Percentiles rank a stretch among this genome's conserved stretches.
These are phyloP conservation scores for Xylaria sp. DNA, from an alignment of 2,329 filamentous ascomycete species.

Conservation along the genomic window DNA sequence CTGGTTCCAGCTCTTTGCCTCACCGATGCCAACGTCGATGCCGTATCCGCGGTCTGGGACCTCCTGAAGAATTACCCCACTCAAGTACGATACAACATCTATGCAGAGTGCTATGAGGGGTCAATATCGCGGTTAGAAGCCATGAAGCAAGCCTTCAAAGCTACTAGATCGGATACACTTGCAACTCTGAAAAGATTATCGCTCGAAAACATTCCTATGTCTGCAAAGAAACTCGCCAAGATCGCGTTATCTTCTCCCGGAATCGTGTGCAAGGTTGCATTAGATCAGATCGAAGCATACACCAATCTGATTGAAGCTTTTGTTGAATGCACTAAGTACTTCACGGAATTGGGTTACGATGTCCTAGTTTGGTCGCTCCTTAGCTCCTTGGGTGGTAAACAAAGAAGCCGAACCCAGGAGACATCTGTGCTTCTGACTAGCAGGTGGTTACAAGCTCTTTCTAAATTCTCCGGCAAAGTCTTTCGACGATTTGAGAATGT, in stretches of 20 bases:
- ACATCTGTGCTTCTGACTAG: constrained; percentile 76
- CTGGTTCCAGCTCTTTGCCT: constrained; percentile 89
- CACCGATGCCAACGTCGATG: constrained; percentile 80
- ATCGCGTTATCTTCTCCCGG: constrained; percentile 91
- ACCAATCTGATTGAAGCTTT: constrained; percentile 94
- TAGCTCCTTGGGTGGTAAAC: constrained; percentile 68
- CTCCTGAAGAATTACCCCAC: constrained; percentile 80
- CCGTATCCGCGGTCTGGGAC: constrained; percentile 85
- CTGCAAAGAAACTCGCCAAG: constrained; percentile 88
- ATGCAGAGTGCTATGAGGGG: constrained; percentile 90
- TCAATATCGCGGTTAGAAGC: constrained; percentile 76
- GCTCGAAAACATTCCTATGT: constrained; percentile 81
- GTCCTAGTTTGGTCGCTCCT: constrained; percentile 92
- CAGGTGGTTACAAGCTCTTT: constrained; percentile 87
- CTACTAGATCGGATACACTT: constrained; percentile 78
- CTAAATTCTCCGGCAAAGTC: constrained; percentile 87
- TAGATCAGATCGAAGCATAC: constrained; percentile 91
- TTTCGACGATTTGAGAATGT: constrained; percentile 86
- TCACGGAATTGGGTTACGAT: constrained; percentile 90
- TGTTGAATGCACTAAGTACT: constrained; percentile 92
- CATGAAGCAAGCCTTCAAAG: constrained; percentile 78
- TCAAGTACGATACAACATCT: constrained; percentile 81
- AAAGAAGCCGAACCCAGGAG: constrained; percentile 66
- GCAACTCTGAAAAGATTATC: constrained; percentile 89
- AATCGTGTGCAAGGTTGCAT: constrained; percentile 85